Evolutionary conservation across 345 rosid genomes (phyloP), one percentile per base, ranked within the genome.

Genomic region (Moricandia arvensis): DNA sequence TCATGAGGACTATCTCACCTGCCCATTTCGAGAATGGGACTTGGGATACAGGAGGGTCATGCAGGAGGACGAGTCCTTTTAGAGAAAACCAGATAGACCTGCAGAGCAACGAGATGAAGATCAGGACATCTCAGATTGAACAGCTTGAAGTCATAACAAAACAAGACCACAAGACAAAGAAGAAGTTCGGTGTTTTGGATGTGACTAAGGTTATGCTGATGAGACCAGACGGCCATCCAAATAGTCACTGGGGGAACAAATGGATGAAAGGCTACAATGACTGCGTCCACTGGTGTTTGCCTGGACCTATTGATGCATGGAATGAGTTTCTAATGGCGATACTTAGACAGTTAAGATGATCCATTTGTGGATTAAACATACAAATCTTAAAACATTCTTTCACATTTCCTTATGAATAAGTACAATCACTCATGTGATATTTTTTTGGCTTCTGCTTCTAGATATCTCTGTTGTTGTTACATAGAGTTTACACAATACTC

Each of bases 201-300:
- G 83, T 91, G 24, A 90, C 93, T 0, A 81, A 68, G 75, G 88
- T 89, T 1, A 90, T 87, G 98, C 33, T 83, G 41, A 85, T 91
- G 92, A 86, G 95, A 73, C 88, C 95, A 0, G 96, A 94, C 61
- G 97, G 97, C 3, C 97, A 94, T 34, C 97, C 99, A 0, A 84
- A 87, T 26, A 79, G 71, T 27, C 72, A 68, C 59, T 89, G 92
- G 96, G 93, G 87, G 5, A 91, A 94, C 65, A 80, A 85, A 70
- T 86, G 91, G 97, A 89, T 87, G 93, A 88, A 73, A 35, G 98
- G 95, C 3, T 90, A 70, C 30, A 94, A 85, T 17, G 97, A 91
- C 68, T 91, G 97, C 49, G 86, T 87, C 8, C 97, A 90, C 62
- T 89, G 98, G 97, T 94, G 98, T 84, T 69, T 94, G 77, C 98